Conservation (phyloP, 306 rosid species). For the Abrus pulchellus region DNA sequence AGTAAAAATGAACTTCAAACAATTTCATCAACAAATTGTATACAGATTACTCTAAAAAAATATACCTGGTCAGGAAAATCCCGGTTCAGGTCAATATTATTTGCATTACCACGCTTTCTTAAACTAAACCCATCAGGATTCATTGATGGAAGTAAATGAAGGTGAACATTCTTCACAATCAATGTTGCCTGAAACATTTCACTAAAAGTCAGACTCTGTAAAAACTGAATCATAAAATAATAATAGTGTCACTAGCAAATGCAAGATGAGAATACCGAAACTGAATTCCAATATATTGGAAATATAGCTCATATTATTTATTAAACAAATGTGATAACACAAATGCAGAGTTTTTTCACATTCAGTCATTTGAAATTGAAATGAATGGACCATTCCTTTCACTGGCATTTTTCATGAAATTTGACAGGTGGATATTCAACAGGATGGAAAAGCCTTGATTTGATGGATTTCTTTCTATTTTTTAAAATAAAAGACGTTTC, state of each 20-base stretch:
- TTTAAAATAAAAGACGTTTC: slow-evolving; percentile 27
- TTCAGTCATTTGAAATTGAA: slow-evolving; percentile 33
- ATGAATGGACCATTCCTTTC: slow-evolving; percentile 23
- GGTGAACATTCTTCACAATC: slow-evolving; percentile 88
- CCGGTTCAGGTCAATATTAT: slow-evolving; percentile 86
- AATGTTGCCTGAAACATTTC: slow-evolving; percentile 70
- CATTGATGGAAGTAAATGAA: slow-evolving; percentile 95
- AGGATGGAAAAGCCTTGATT: slow-evolving; percentile 22
- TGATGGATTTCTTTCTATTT: not conserved
- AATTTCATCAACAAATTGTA: slow-evolving; percentile 29
- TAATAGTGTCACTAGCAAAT: slow-evolving; percentile 21
- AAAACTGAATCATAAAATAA: slow-evolving; percentile 36
- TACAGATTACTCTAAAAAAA: slow-evolving; percentile 9
- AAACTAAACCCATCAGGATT: slow-evolving; percentile 95
- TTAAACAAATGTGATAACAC: slow-evolving; percentile 34
- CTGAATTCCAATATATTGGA: slow-evolving; percentile 16
- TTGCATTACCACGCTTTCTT: slow-evolving; percentile 84
- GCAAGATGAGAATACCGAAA: slow-evolving; percentile 25
- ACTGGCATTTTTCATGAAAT: slow-evolving; percentile 14
- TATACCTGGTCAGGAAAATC: slow-evolving; percentile 97
- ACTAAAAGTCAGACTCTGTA: slow-evolving; percentile 34
- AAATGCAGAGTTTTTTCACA: slow-evolving; percentile 10
- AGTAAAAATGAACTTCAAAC: slow-evolving; percentile 28
- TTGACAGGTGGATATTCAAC: not conserved
- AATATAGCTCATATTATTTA: slow-evolving; percentile 24